These are phyloP conservation scores for Melampsora abietis-canadensis DNA, from an alignment of 1,284 basidiomycete species.

Conservation along the genomic window DNA sequence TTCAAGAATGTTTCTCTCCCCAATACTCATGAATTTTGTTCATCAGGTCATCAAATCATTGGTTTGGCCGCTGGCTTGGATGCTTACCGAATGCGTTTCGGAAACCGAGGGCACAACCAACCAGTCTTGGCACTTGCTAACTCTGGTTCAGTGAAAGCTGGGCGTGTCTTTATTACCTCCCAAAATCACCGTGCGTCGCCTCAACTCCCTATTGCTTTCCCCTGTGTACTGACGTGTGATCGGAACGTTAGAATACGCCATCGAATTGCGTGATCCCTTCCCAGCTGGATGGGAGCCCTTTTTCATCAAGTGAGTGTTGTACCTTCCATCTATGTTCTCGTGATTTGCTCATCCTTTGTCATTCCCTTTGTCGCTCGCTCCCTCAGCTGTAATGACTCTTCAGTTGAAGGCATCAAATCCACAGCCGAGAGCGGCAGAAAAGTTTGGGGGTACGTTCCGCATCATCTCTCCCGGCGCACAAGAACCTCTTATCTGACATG, in stretches of 20 bases:
- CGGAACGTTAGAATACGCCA: constrained; percentile 73
- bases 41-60: constrained; percentile 72
- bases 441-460: constrained; percentile 68
- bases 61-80: constrained; percentile 95
- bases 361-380: constrained; percentile 7
- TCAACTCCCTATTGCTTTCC: constrained; percentile 43
- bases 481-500: not conserved
- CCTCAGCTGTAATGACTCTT: constrained; percentile 63
- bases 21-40: not conserved
- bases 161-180: constrained; percentile 90
- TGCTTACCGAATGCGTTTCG: constrained; percentile 94
- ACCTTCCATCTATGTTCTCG: not conserved
- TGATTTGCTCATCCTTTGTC: constrained; percentile 25
- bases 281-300: constrained; percentile 92
- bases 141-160: constrained; percentile 85
- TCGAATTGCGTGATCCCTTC: constrained; percentile 86
- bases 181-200: constrained; percentile 52
- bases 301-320: constrained; percentile 78
- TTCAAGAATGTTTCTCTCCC: not conserved
- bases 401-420: constrained; percentile 94
- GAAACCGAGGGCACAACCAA: constrained; percentile 99
- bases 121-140: constrained; percentile 89
- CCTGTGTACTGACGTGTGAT: constrained; percentile 63
- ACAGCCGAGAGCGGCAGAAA: constrained; percentile 78
- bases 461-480: not conserved